phyloP scores from a whole-genome alignment of 2,329 filamentous ascomycete genomes.

The Fusarium mexicanum region DNA sequence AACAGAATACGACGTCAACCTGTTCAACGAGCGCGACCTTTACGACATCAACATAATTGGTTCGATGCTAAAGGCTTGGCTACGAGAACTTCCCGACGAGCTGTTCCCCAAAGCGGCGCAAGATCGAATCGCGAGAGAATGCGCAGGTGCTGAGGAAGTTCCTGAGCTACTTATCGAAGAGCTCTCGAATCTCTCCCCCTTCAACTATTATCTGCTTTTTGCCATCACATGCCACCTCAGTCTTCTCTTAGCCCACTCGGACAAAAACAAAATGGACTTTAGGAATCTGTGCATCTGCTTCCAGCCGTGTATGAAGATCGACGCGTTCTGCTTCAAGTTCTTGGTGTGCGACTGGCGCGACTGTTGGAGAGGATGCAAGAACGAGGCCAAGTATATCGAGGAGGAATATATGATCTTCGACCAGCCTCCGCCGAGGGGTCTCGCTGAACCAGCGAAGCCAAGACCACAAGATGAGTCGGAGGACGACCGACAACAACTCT shows the following conservation, averaged over 20 bases:
- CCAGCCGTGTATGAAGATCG: slow-evolving; percentile 96
- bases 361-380: slow-evolving; percentile 97
- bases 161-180: slow-evolving; percentile 90
- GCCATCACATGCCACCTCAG: slow-evolving; percentile 97
- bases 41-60: slow-evolving; percentile 98
- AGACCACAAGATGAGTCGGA: slow-evolving; percentile 38
- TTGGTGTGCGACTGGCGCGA: slow-evolving; percentile 94
- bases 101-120: slow-evolving; percentile 88
- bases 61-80: slow-evolving; percentile 96
- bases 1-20: slow-evolving; percentile 84
- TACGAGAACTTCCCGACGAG: slow-evolving; percentile 93
- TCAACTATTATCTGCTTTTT: slow-evolving; percentile 97
- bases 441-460: slow-evolving; percentile 50
- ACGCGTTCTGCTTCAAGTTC: slow-evolving; percentile 94
- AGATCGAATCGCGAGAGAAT: slow-evolving; percentile 81
- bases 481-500: slow-evolving; percentile 48
- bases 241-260: slow-evolving; percentile 86
- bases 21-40: slow-evolving; percentile 86
- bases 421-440: slow-evolving; percentile 63
- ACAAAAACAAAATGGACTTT: slow-evolving; percentile 99
- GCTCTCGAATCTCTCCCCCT: slow-evolving; percentile 91
- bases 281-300: slow-evolving; percentile 96
- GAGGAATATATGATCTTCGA: slow-evolving; percentile 72
- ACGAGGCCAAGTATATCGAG: slow-evolving; percentile 81
- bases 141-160: slow-evolving; percentile 79